Evolutionary conservation across 345 rosid genomes (phyloP).

Genomic region (Syzygium grande): DNA sequence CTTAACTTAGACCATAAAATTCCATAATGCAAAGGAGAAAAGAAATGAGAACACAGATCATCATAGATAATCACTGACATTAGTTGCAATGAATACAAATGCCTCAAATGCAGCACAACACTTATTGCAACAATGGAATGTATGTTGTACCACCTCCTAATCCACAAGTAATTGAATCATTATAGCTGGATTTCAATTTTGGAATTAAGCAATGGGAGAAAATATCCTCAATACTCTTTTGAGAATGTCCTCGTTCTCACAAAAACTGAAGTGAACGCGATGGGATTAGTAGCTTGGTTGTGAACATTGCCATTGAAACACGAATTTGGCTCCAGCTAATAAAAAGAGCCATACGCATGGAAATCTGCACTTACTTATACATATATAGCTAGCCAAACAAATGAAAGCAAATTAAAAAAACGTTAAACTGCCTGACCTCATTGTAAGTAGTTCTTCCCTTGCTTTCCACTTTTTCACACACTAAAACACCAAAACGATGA

Average conservation of each 20-base stretch:
- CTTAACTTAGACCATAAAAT: background rate
- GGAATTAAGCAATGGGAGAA: background rate
- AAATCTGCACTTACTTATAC: background rate
- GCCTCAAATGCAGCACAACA: background rate
- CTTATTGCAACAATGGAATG: background rate
- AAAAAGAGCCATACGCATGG: background rate
- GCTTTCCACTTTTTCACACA: constrained; percentile 98
- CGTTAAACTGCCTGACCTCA: constrained; percentile 57
- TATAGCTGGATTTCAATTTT: background rate
- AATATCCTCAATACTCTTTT: background rate
- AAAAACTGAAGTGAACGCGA: background rate
- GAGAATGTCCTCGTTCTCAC: background rate
- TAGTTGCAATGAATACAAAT: background rate
- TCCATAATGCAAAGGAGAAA: background rate
- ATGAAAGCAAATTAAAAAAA: constrained; percentile 2
- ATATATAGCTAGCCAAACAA: background rate
- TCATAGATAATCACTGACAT: background rate
- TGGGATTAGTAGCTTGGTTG: background rate
- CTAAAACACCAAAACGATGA: constrained; percentile 24
- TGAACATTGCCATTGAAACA: background rate
- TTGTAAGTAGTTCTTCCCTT: constrained; percentile 97
- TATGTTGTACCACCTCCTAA: background rate
- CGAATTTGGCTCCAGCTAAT: background rate
- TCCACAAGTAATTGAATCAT: background rate
- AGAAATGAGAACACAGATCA: background rate